These are phyloP conservation scores for Epipyxis sp. DNA, from an alignment of 108 stramenopile species.

Conservation along the genomic window DNA sequence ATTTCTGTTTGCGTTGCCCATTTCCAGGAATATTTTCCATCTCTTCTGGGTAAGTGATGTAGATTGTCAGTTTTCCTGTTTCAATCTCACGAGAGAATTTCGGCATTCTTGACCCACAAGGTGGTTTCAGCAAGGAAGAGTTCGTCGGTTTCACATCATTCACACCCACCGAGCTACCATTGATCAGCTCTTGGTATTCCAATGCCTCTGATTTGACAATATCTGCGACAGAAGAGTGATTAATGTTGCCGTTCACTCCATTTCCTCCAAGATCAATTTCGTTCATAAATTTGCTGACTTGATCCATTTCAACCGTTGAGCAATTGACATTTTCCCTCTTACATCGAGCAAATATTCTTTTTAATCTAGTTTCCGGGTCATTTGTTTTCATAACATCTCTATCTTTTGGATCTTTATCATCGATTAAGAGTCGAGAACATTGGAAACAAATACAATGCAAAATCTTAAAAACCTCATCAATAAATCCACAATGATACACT, in stretches of 20 bases:
- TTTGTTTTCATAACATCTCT: background rate
- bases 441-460: constrained; percentile 91
- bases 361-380: constrained; percentile 8
- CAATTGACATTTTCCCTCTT: background rate
- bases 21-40: constrained; percentile 40
- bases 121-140: background rate
- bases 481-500: constrained; percentile 90
- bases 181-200: background rate
- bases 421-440: constrained; percentile 70
- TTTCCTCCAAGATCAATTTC: too few species aligned
- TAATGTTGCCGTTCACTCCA: too few species aligned
- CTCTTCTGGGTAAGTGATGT: constrained; percentile 11
- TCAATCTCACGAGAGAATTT: constrained; percentile 23
- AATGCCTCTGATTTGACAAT: background rate
- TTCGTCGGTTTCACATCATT: background rate
- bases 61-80: constrained; percentile 18
- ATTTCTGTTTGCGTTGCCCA: constrained; percentile 84
- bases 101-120: constrained; percentile 21
- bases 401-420: constrained; percentile 50
- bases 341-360: constrained; percentile 13
- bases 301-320: background rate
- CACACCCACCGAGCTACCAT: too few species aligned
- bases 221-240: too few species aligned
- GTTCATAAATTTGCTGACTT: background rate
- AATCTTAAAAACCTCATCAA: constrained; percentile 77